Evolutionary conservation across 2,329 filamentous ascomycete species (phyloP).

Genomic region (Trichoderma aggressivum): DNA sequence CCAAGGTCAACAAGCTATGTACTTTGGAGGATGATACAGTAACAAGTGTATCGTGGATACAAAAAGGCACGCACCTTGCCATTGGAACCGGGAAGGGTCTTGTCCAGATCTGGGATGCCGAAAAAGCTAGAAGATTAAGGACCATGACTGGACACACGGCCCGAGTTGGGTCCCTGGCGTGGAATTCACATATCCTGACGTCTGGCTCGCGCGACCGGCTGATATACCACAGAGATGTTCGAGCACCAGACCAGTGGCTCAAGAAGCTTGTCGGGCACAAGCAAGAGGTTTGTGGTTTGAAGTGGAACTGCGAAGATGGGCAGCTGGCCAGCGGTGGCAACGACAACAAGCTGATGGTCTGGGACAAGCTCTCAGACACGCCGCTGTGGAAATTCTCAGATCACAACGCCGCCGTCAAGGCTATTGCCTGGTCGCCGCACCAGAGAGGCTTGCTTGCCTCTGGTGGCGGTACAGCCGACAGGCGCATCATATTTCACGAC

Average conservation of each 20-base stretch:
- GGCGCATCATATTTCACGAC: slow-evolving; percentile 97
- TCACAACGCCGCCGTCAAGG: slow-evolving; percentile 94
- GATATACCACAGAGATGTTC: slow-evolving; percentile 94
- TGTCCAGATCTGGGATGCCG: slow-evolving; percentile 97
- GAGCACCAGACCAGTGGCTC: slow-evolving; percentile 86
- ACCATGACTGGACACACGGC: slow-evolving; percentile 97
- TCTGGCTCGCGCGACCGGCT: slow-evolving; percentile 90
- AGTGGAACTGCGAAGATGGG: slow-evolving; percentile 95
- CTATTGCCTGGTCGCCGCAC: slow-evolving; percentile 96
- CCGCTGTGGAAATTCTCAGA: slow-evolving; percentile 93
- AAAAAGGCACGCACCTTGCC: slow-evolving; percentile 91
- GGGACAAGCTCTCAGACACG: slow-evolving; percentile 92
- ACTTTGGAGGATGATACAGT: slow-evolving; percentile 90
- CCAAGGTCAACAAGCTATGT: slow-evolving; percentile 89
- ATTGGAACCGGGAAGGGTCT: slow-evolving; percentile 93
- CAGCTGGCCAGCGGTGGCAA: slow-evolving; percentile 95
- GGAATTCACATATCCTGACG: slow-evolving; percentile 97
- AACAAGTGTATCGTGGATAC: slow-evolving; percentile 97
- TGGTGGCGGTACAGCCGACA: slow-evolving; percentile 90
- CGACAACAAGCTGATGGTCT: slow-evolving; percentile 98
- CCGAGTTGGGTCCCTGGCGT: slow-evolving; percentile 88
- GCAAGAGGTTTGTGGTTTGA: slow-evolving; percentile 93
- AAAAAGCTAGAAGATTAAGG: slow-evolving; percentile 75
- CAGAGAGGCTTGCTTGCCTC: slow-evolving; percentile 92
- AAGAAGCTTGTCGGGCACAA: slow-evolving; percentile 89